phyloP scores from a whole-genome alignment of 1,139 yeast genomes.

The Yamadazyma blattariae region DNA sequence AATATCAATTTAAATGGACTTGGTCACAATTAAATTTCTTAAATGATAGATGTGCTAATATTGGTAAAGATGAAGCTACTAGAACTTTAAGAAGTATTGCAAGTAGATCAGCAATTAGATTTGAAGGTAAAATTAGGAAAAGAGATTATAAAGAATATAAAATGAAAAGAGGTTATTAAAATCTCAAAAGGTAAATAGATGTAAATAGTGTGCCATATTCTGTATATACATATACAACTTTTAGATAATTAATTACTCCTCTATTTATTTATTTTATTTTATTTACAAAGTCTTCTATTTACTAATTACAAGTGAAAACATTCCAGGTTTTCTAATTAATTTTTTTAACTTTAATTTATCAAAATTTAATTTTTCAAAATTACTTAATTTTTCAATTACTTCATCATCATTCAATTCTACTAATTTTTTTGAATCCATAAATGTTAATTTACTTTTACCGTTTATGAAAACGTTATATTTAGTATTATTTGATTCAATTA shows the following conservation, averaged over 20 bases:
- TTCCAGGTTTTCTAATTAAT: slow-evolving; percentile 24
- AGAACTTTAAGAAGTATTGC: slow-evolving; percentile 36
- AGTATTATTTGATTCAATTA: slow-evolving; percentile 31
- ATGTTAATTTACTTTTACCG: slow-evolving; percentile 60
- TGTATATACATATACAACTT: not conserved
- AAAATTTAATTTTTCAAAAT: slow-evolving; percentile 8
- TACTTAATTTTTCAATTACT: slow-evolving; percentile 16
- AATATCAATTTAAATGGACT: slow-evolving; percentile 70
- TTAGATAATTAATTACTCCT: not conserved
- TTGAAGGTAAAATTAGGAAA: slow-evolving; percentile 39
- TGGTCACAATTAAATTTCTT: slow-evolving; percentile 53
- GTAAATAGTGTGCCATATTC: slow-evolving; percentile 6
- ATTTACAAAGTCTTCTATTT: slow-evolving; percentile 1
- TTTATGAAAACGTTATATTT: slow-evolving; percentile 60
- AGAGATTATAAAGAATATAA: slow-evolving; percentile 31
- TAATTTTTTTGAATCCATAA: slow-evolving; percentile 34
- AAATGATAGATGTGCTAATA: slow-evolving; percentile 42
- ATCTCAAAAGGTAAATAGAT: slow-evolving; percentile 1
- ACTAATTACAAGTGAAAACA: slow-evolving; percentile 23
- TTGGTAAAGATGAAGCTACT: slow-evolving; percentile 47
- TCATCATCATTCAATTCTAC: slow-evolving; percentile 23
- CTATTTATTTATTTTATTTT: not conserved
- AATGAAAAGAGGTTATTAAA: slow-evolving; percentile 29
- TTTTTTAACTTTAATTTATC: slow-evolving; percentile 15
- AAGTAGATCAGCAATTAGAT: slow-evolving; percentile 30